Conservation (phyloP, 257 asterid species). For the Striga asiatica region DNA sequence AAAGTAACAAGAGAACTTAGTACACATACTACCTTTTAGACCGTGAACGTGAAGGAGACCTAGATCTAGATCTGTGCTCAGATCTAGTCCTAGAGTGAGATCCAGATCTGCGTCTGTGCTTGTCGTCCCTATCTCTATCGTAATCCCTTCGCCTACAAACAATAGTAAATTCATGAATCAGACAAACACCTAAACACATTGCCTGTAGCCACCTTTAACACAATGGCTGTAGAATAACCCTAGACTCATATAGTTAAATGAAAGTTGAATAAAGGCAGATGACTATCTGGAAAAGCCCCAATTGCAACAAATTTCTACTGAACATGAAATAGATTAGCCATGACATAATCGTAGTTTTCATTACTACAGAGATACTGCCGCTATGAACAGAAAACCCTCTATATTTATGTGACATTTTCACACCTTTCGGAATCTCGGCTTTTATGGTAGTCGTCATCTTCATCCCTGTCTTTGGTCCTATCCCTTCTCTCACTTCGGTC, state of each 20-base stretch:
- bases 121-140: conserved; percentile 59
- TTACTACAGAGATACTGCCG: conserved; percentile 1
- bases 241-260: too few relatives aligned
- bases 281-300: too few relatives aligned
- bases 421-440: conserved; percentile 56
- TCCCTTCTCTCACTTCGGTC: conserved; percentile 48
- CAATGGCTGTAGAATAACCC: background rate
- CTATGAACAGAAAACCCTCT: background rate
- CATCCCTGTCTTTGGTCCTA: conserved; percentile 45
- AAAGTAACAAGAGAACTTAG: background rate
- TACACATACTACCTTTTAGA: conserved; percentile 50
- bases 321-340: too few relatives aligned
- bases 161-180: background rate
- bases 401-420: conserved; percentile 1
- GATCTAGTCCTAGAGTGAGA: conserved; percentile 56
- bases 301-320: too few relatives aligned
- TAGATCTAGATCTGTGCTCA: conserved; percentile 58
- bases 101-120: conserved; percentile 48
- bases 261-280: too few relatives aligned
- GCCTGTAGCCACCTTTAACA: too few relatives aligned
- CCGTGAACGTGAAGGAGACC: conserved; percentile 65
- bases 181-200: too few relatives aligned
- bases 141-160: conserved; percentile 51
- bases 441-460: conserved; percentile 34
- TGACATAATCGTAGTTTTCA: too few relatives aligned